phyloP scores from a whole-genome alignment of 495 filamentous ascomycete species.

The Hypoxylon fuscum region DNA sequence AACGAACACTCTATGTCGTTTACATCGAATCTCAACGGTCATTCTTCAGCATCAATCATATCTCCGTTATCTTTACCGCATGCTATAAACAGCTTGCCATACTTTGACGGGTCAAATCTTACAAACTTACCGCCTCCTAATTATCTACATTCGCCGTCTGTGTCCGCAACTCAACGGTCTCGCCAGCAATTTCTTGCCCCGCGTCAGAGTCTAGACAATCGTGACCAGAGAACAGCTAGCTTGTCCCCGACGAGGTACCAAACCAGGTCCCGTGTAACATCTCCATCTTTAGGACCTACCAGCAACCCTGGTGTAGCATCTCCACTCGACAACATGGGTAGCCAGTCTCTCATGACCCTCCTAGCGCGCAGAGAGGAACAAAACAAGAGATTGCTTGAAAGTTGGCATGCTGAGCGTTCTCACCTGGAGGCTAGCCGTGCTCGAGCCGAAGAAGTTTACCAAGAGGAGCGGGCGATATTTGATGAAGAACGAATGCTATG shows the following conservation, averaged over 20 bases:
- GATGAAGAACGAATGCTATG: constrained; percentile 53
- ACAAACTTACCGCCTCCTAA: constrained; percentile 35
- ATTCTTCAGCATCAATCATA: constrained; percentile 49
- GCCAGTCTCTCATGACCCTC: constrained; percentile 38
- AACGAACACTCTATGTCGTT: constrained; percentile 32
- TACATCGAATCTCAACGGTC: constrained; percentile 40
- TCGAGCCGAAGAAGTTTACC: constrained; percentile 56
- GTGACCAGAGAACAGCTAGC: constrained; percentile 32
- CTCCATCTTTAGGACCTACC: constrained; percentile 38
- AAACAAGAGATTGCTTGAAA: constrained; percentile 49
- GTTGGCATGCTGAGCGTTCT: constrained; percentile 57
- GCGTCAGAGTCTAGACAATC: constrained; percentile 16
- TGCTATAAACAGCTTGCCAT: constrained; percentile 40
- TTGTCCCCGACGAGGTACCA: constrained; percentile 30
- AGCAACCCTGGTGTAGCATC: constrained; percentile 25
- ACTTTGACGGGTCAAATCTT: constrained; percentile 43
- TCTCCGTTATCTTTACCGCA: constrained; percentile 53
- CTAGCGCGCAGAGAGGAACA: constrained; percentile 54
- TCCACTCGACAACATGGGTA: constrained; percentile 27
- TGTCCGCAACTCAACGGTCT: constrained; percentile 17
- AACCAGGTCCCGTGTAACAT: constrained; percentile 21
- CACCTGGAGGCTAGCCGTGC: constrained; percentile 55
- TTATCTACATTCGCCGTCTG: constrained; percentile 39
- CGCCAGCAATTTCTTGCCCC: constrained; percentile 42
- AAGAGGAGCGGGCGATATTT: constrained; percentile 56